Conservation (phyloP, 1,284 basidiomycete species). For the Ceratorhiza oryzae-sativae region DNA sequence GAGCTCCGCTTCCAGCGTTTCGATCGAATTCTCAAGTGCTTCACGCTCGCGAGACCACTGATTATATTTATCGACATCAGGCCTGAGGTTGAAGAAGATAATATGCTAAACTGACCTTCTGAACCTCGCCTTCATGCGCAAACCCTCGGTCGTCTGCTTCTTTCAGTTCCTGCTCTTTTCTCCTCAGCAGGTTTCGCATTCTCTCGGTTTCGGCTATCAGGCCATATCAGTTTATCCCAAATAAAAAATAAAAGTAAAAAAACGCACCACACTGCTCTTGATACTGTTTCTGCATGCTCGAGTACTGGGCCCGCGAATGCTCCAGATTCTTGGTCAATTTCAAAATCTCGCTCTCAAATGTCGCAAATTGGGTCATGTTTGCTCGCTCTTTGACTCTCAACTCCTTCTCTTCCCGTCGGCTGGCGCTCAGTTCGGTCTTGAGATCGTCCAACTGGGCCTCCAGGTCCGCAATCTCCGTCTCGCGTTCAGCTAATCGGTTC, state of each 20-base stretch:
- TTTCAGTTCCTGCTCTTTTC: conserved; percentile 74
- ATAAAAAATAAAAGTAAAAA: neutral
- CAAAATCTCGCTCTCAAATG: conserved; percentile 76
- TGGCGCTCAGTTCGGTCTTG: conserved; percentile 71
- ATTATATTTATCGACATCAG: neutral
- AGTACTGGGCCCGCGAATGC: conserved; percentile 69
- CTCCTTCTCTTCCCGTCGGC: conserved; percentile 89
- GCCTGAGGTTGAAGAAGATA: neutral
- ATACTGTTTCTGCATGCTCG: conserved; percentile 81
- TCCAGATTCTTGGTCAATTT: conserved; percentile 77
- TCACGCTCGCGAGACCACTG: conserved; percentile 60
- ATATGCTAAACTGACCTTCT: conserved; percentile 52
- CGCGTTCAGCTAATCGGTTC: conserved; percentile 72
- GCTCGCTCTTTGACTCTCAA: conserved; percentile 75
- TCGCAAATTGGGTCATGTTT: conserved; percentile 32
- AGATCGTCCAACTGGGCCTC: conserved; percentile 75
- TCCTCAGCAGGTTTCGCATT: conserved; percentile 73
- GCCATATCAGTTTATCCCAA: conserved; percentile 35
- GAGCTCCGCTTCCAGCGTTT: conserved; percentile 71
- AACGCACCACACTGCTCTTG: conserved; percentile 80
- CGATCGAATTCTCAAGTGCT: conserved; percentile 70
- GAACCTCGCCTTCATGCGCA: conserved; percentile 67
- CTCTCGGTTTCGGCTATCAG: conserved; percentile 73
- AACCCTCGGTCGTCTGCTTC: conserved; percentile 64
- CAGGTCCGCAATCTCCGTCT: conserved; percentile 77